Conservation (phyloP, 306 rosid genomes). For the Senna tora region DNA sequence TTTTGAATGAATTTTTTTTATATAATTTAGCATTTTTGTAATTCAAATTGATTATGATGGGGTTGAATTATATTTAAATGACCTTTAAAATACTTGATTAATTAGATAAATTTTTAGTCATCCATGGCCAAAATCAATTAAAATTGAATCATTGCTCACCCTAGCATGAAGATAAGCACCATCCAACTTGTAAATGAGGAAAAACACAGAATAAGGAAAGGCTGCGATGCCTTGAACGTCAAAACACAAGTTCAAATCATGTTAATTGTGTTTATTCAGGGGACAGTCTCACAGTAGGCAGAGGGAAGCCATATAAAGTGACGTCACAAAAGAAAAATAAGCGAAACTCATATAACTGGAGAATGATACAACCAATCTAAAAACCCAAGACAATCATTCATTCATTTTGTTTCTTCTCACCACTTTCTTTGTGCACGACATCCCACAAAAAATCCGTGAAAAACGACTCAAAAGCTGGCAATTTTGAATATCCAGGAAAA, state of each 20-base stretch:
- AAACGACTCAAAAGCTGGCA: slow-evolving; percentile 52
- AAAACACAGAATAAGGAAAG: background rate
- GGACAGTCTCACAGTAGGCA: background rate
- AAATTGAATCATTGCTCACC: too few species aligned
- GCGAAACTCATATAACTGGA: background rate
- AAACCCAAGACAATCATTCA: background rate
- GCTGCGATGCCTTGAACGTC: background rate
- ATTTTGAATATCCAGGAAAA: slow-evolving; percentile 73
- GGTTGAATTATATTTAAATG: too few species aligned
- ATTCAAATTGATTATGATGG: too few species aligned
- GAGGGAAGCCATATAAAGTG: background rate
- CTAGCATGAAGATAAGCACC: slow-evolving; percentile 20
- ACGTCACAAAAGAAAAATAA: background rate
- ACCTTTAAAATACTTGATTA: too few species aligned
- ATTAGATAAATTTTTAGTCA: too few species aligned
- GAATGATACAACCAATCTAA: background rate
- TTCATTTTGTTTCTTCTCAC: background rate
- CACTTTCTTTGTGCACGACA: slow-evolving; percentile 23
- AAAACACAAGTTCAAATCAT: background rate
- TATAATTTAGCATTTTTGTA: too few species aligned
- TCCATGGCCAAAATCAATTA: too few species aligned
- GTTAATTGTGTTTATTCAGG: slow-evolving; percentile 7
- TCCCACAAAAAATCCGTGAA: slow-evolving; percentile 57
- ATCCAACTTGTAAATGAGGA: background rate
- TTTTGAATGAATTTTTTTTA: too few species aligned